Conservation (phyloP, 164 flowering plant genomes). For the Stephania yunnanensis region DNA sequence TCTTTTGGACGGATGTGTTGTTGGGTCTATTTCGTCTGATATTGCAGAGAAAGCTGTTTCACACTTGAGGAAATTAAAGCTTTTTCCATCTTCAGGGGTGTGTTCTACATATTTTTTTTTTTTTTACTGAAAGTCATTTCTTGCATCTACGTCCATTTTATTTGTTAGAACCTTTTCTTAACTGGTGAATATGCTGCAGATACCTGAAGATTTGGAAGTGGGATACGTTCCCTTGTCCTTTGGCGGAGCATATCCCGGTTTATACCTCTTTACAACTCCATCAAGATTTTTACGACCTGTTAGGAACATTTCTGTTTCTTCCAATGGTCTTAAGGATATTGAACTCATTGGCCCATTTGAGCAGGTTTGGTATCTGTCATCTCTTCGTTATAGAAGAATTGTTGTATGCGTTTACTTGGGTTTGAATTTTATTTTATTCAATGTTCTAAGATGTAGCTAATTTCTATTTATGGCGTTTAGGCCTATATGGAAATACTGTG, state of each 20-base stretch:
- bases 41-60: constrained; percentile 53
- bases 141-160: neutral
- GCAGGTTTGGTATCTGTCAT: constrained; percentile 44
- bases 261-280: constrained; percentile 77
- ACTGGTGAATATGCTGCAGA: constrained; percentile 31
- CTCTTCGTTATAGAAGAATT: neutral
- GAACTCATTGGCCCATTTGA: constrained; percentile 97
- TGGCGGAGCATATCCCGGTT: constrained; percentile 87
- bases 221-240: constrained; percentile 81
- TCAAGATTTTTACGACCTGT: constrained; percentile 92
- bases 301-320: constrained; percentile 43
- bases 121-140: neutral
- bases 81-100: constrained; percentile 48
- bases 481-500: constrained; percentile 91
- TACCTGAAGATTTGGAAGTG: constrained; percentile 89
- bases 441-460: neutral
- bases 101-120: constrained; percentile 14
- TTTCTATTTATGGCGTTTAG: constrained; percentile 26
- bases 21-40: constrained; percentile 54
- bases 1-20: constrained; percentile 78
- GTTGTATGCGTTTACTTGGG: neutral
- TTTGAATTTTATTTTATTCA: neutral
- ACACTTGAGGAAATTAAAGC: constrained; percentile 61
- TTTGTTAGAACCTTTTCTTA: neutral
- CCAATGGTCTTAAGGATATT: constrained; percentile 36